phyloP scores from a whole-genome alignment of 2,329 filamentous ascomycete genomes.

The Penicillium oxalicum region DNA sequence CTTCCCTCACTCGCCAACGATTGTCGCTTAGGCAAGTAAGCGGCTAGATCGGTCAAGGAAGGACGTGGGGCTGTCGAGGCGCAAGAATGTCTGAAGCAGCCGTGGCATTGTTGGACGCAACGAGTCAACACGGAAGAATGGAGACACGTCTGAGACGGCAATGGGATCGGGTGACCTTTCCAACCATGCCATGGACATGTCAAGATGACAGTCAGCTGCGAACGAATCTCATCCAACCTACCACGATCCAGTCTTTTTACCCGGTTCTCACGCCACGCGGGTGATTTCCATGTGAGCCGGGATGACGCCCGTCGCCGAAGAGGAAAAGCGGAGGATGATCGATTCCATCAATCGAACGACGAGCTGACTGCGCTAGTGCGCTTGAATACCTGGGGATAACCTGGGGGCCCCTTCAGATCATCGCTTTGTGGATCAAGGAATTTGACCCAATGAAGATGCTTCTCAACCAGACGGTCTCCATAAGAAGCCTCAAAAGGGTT shows the following conservation, averaged over 20 bases:
- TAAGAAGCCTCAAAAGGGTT: too few species aligned
- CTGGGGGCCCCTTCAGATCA: background rate
- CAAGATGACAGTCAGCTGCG: too few species aligned
- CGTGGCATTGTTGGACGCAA: too few species aligned
- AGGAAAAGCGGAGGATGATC: conserved; percentile 11
- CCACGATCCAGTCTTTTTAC: background rate
- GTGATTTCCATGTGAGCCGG: background rate
- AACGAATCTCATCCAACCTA: too few species aligned
- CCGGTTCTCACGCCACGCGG: background rate
- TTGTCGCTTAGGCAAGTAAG: background rate
- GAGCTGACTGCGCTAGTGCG: too few species aligned
- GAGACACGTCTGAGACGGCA: background rate
- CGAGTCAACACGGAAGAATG: background rate
- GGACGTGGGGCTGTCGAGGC: background rate
- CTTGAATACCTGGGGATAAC: background rate
- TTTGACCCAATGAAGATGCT: too few species aligned
- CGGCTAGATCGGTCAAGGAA: conserved; percentile 8
- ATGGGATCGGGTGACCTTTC: too few species aligned
- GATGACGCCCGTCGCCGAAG: conserved; percentile 8
- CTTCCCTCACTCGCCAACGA: background rate
- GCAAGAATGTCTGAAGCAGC: background rate
- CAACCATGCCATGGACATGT: too few species aligned
- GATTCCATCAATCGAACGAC: too few species aligned
- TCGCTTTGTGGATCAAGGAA: too few species aligned
- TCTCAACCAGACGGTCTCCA: too few species aligned